Percentiles rank a stretch among this genome's conserved stretches.
Evolutionary conservation across 345 rosid species (phyloP).

Genomic region (Stellera chamaejasme): DNA sequence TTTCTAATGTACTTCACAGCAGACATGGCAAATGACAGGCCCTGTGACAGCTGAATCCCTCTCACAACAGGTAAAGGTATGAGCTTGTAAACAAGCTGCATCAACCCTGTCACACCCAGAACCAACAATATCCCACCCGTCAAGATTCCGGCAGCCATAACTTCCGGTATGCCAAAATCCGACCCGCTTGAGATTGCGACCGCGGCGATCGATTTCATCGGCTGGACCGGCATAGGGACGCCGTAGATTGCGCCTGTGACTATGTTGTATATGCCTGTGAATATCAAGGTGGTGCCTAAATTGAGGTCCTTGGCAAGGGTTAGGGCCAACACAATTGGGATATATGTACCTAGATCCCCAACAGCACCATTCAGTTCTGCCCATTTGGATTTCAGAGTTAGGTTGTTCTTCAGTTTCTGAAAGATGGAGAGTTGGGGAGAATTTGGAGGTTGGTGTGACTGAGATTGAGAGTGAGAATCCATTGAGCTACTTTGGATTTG

Average conservation of each 20-base stretch:
- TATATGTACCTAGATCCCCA: conserved; percentile 88
- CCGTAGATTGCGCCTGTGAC: conserved; percentile 70
- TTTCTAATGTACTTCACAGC: conserved; percentile 66
- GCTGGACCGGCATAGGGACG: conserved; percentile 94
- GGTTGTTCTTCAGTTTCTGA: conserved; percentile 34
- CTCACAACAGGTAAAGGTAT: conserved; percentile 68
- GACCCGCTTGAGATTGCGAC: conserved; percentile 46
- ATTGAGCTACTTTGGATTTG: too few species aligned
- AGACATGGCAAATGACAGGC: conserved; percentile 66
- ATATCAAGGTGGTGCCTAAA: conserved; percentile 69
- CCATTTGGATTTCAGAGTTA: conserved; percentile 47
- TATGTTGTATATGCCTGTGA: conserved; percentile 66
- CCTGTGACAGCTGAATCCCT: conserved; percentile 84
- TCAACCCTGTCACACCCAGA: conserved; percentile 67
- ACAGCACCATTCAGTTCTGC: conserved; percentile 73
- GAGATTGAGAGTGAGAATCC: background rate
- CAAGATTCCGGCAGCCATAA: conserved; percentile 69
- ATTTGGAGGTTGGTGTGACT: conserved; percentile 1
- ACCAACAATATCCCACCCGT: conserved; percentile 59
- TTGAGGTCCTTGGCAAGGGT: conserved; percentile 72
- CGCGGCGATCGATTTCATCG: conserved; percentile 81
- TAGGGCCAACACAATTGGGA: conserved; percentile 75
- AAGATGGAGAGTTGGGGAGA: conserved; percentile 16
- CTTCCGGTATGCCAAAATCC: conserved; percentile 61
- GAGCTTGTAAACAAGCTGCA: conserved; percentile 53